Evolutionary conservation across 2,329 filamentous ascomycete genomes (phyloP).

Genomic region (Fusarium sp.): DNA sequence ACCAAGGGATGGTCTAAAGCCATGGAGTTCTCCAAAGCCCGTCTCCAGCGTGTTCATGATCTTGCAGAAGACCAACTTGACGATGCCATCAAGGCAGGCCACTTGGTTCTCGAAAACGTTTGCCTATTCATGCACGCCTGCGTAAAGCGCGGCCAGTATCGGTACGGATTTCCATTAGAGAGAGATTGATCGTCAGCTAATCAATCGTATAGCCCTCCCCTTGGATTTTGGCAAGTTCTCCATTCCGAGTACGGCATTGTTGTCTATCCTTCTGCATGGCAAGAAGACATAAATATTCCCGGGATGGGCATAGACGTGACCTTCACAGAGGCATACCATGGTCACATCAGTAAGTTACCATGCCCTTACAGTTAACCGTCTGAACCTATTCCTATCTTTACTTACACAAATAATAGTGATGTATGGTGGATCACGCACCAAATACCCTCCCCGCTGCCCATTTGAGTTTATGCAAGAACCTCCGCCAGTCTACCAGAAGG

Average conservation of each 20-base stretch:
- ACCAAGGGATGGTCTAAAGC: slow-evolving; percentile 54
- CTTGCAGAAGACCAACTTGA: slow-evolving; percentile 50
- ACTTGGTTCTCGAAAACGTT: slow-evolving; percentile 53
- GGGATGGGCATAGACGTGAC: slow-evolving; percentile 51
- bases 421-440: slow-evolving; percentile 47
- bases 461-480: slow-evolving; percentile 54
- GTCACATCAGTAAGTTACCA: slow-evolving; percentile 50
- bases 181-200: slow-evolving; percentile 2
- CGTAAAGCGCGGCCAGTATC: slow-evolving; percentile 52
- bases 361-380: background rate
- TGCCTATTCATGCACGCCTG: slow-evolving; percentile 56
- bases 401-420: slow-evolving; percentile 46
- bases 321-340: slow-evolving; percentile 53
- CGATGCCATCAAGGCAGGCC: slow-evolving; percentile 48
- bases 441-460: slow-evolving; percentile 52
- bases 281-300: slow-evolving; percentile 49
- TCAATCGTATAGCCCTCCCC: slow-evolving; percentile 45
- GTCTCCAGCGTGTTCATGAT: slow-evolving; percentile 48
- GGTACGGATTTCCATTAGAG: slow-evolving; percentile 39
- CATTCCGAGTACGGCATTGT: slow-evolving; percentile 55
- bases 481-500: slow-evolving; percentile 51
- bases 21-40: slow-evolving; percentile 51
- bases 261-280: slow-evolving; percentile 55
- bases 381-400: background rate
- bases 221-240: slow-evolving; percentile 53